phyloP scores from a whole-genome alignment of 352 stramenopile species.

The Globisporangium sylvaticum region DNA sequence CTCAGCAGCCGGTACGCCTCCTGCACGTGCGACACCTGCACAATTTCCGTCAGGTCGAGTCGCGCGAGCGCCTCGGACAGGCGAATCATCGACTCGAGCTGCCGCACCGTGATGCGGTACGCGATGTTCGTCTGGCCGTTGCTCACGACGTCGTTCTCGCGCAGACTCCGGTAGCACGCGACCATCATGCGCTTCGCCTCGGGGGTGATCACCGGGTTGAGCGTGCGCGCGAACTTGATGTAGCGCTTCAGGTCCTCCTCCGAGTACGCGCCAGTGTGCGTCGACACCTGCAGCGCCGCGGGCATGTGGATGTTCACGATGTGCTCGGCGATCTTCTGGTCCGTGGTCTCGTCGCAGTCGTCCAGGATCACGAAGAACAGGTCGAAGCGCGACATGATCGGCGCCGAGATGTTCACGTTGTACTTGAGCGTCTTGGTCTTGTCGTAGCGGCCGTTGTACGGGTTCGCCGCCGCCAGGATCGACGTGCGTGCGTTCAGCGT shows the following conservation, averaged over 20 bases:
- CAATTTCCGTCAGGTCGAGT: constrained; percentile 92
- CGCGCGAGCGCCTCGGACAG: constrained; percentile 95
- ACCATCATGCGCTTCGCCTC: constrained; percentile 92
- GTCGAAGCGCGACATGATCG: constrained; percentile 99
- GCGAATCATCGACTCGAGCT: constrained; percentile 98
- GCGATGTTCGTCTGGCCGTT: constrained; percentile 93
- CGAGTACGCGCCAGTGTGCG: constrained; percentile 37
- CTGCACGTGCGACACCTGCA: constrained; percentile 91
- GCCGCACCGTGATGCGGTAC: constrained; percentile 98
- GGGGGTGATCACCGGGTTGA: constrained; percentile 64
- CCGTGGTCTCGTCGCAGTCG: constrained; percentile 93
- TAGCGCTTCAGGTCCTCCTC: constrained; percentile 94
- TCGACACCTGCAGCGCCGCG: constrained; percentile 38
- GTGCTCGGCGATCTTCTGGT: constrained; percentile 95
- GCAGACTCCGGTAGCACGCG: constrained; percentile 96
- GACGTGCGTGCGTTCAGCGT: constrained; percentile 98
- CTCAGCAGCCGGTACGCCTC: constrained; percentile 96
- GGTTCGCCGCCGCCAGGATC: constrained; percentile 99
- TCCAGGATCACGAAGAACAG: constrained; percentile 99
- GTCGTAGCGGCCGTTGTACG: constrained; percentile 94
- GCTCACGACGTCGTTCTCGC: constrained; percentile 94
- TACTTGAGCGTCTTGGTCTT: constrained; percentile 89
- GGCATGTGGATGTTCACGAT: constrained; percentile 96
- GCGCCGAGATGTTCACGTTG: constrained; percentile 90
- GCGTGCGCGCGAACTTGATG: constrained; percentile 86